A percentile compares a stretch with the other conserved stretches of the same genome.
phyloP scores from a whole-genome alignment of 306 rosid genomes.

The Prunus mongolica region DNA sequence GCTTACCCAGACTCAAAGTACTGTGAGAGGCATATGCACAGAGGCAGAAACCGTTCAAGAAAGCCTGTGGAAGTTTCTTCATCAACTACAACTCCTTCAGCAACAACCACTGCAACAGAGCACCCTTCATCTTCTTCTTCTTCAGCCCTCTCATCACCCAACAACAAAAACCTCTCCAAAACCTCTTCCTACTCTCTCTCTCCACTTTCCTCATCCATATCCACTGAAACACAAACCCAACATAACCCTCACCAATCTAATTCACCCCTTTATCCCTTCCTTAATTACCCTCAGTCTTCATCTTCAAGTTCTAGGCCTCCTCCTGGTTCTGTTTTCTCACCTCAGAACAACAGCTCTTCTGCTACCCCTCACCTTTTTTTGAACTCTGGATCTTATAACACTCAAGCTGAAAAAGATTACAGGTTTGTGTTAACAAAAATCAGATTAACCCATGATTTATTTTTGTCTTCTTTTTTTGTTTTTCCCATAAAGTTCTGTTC shows the following conservation, averaged over 20 bases:
- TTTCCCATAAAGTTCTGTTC: background rate
- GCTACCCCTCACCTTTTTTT: slow-evolving; percentile 53
- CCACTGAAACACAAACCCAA: slow-evolving; percentile 33
- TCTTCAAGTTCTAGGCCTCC: slow-evolving; percentile 37
- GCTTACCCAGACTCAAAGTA: slow-evolving; percentile 98
- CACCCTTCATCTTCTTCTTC: slow-evolving; percentile 24
- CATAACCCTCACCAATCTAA: slow-evolving; percentile 42
- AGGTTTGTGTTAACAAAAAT: slow-evolving; percentile 38
- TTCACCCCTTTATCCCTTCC: slow-evolving; percentile 48
- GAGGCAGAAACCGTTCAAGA: slow-evolving; percentile 99
- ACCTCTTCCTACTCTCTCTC: slow-evolving; percentile 39
- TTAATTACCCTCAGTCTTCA: slow-evolving; percentile 40
- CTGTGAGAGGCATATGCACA: slow-evolving; percentile 98
- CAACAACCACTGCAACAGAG: slow-evolving; percentile 7
- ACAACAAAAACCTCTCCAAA: slow-evolving; percentile 38
- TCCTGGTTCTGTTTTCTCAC: slow-evolving; percentile 41
- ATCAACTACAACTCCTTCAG: slow-evolving; percentile 20
- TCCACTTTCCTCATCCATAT: slow-evolving; percentile 39
- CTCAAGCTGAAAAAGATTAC: slow-evolving; percentile 57
- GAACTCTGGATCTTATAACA: slow-evolving; percentile 55
- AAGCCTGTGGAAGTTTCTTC: slow-evolving; percentile 98
- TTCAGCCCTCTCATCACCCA: slow-evolving; percentile 26
- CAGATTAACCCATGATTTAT: background rate
- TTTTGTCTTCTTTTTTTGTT: slow-evolving; percentile 1
- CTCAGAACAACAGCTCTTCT: slow-evolving; percentile 32